Conservation (phyloP, 768 basidiomycete genomes). For the Panaeolus papilionaceus region DNA sequence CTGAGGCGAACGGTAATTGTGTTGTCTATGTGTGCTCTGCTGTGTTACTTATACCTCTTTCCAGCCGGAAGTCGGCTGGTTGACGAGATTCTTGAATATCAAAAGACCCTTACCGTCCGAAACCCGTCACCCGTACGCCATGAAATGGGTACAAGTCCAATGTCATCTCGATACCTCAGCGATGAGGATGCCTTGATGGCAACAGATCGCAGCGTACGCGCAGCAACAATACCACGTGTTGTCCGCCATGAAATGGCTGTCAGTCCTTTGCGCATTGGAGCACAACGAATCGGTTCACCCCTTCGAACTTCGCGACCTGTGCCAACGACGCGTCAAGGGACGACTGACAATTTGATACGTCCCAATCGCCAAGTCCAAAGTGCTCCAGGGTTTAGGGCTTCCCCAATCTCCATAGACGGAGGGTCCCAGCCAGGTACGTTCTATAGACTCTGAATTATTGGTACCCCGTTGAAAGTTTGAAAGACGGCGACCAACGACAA, state of each 20-base stretch:
- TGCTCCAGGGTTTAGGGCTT: not conserved
- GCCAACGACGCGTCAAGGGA: not conserved
- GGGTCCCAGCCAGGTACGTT: not conserved
- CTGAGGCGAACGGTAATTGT: constrained; percentile 2
- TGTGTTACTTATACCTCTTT: not conserved
- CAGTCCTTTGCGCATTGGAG: not conserved
- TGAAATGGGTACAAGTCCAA: constrained; percentile 7
- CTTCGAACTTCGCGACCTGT: not conserved
- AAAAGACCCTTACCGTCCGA: not conserved
- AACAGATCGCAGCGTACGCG: not conserved
- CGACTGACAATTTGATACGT: not conserved
- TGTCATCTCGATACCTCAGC: not conserved
- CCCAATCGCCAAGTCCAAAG: not conserved
- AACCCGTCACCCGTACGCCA: constrained; percentile 3
- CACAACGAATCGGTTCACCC: not conserved
- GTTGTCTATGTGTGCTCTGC: not conserved
- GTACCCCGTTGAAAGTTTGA: not conserved
- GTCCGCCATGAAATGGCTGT: constrained; percentile 5
- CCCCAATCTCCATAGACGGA: not conserved
- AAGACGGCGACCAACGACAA: constrained; percentile 5
- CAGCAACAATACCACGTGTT: not conserved
- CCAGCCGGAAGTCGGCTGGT: not conserved
- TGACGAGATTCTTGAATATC: constrained; percentile 5
- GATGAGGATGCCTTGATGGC: not conserved
- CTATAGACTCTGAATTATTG: not conserved